Evolutionary conservation across 1,284 basidiomycete species (phyloP), one percentile per base, ranked within the genome.

Genomic region (Melanopsichium pennsylvanicum): DNA sequence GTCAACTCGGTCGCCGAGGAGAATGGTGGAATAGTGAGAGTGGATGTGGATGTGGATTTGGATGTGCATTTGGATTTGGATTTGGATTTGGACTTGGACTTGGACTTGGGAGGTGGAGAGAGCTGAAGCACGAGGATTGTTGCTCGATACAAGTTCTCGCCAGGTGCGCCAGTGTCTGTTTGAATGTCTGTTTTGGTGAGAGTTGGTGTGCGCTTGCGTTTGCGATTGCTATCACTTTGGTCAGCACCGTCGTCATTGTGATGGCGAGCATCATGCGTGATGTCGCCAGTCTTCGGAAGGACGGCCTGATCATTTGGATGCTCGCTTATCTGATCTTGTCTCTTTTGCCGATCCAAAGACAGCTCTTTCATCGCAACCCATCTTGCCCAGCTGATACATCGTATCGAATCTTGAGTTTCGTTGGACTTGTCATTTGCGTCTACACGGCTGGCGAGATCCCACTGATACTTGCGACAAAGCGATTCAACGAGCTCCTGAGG

Each of bases 321-420:
- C n/a, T n/a, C n/a, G n/a, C n/a, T n/a, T n/a, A n/a, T n/a, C n/a
- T n/a, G n/a, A n/a, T n/a, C n/a, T n/a, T 47, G 22, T 2, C n/a
- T 34, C 31, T 39, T 5, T 25, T 48, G 49, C 23, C 41, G 35
- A 15, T 31, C 29, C 10, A 36, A 18, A 19, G 60, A 67, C 6
- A 42, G 32, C 23, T 45, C 12, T 13, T 49, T 50, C 47, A 67
- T 33, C 18, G 34, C 38, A 4, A 39, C 21, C 63, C 63, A 67
- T 5, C 10, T 31, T 2, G n/a, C 2, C 51, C 57, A 58, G 16
- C 35, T 48, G 3, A 67, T 35, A 27, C 63, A 67, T 8, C 63
- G 22, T 4, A 67, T 38, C n/a, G 50, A 44, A 11, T 56, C 41
- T 15, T 7, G 15, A 18, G 15, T 36, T 9, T 18, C 3, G 23